Evolutionary conservation across 2,329 filamentous ascomycete species (phyloP), one percentile per base, ranked within the genome.

Genomic region (Bimuria novae-zelandiae): DNA sequence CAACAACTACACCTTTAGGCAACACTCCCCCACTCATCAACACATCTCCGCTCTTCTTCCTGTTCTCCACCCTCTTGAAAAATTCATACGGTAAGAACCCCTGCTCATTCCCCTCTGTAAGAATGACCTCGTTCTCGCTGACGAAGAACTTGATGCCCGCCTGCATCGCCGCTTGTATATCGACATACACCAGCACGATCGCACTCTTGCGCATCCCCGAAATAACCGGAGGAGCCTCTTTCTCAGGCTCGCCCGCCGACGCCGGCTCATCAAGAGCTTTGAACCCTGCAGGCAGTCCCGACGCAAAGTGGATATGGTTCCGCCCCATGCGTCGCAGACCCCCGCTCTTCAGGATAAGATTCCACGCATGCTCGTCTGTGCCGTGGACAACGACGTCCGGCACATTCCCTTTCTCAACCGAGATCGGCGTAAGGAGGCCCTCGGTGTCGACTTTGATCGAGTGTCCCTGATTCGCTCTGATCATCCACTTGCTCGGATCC

Each of bases 381-480:
- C 94, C 93, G 75, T 97, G 92, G 2, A 97, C 84, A 3, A 92
- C 90, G 0, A 81, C 79, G 0, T 79, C 68, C 0, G 90, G 90
- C 1, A 92, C 63, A 56, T 84, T 84, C 21, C 67, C 81, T 6
- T 70, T 75, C 29, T 82, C 81, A 0, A 42, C 17, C 0, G 67
- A 86, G 52, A 97, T 79, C 6, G 87, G 86, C 17, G 80, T 82
- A 3, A 96, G 83, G 2, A 95, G 81, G 0, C 82, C 82, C 41
- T 87, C 84, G n/a, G 85, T 85, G 23, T 90, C 87, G 30, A 87
- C 77, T 67, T 86, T 85, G 69, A 99, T 89, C 64, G 85, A 91
- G 78, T 97, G 94, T 49, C 94, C 94, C 77, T 97, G 94, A 69
- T 95, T 96, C 23, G 94, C 94, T 66, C 94, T 91, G 76, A 99